A percentile compares a stretch with the other conserved stretches of the same genome.
phyloP scores from a whole-genome alignment of 176 grass and related monocot species.

The Tuctoria greenei region DNA sequence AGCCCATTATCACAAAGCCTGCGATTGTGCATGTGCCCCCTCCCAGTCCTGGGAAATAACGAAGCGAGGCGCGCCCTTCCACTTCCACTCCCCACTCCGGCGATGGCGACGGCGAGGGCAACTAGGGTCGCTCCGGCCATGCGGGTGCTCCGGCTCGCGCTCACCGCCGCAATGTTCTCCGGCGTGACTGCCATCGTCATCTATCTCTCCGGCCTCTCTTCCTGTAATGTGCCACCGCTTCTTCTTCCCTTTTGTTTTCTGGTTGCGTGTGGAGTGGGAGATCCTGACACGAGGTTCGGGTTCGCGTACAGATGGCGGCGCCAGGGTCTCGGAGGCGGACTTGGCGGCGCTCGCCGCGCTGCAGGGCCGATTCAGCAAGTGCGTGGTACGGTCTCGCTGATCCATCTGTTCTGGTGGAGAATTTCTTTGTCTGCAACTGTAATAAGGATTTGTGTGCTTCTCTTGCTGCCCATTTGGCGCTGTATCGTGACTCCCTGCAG shows the following conservation, averaged over 20 bases:
- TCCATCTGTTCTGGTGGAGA: background rate
- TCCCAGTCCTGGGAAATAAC: background rate
- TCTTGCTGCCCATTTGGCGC: background rate
- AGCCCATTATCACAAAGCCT: background rate
- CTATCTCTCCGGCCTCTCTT: slow-evolving; percentile 78
- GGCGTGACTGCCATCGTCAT: slow-evolving; percentile 65
- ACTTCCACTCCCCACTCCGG: background rate
- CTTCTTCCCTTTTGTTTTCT: background rate
- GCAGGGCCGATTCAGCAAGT: slow-evolving; percentile 70
- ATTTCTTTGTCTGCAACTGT: background rate
- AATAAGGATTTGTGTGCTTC: background rate
- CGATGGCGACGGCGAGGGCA: slow-evolving; percentile 16
- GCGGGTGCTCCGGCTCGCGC: slow-evolving; percentile 65
- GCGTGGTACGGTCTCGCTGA: slow-evolving; percentile 66
- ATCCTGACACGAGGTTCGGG: slow-evolving; percentile 18
- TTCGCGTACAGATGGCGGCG: slow-evolving; percentile 49
- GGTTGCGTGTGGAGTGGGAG: slow-evolving; percentile 1
- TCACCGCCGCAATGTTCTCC: slow-evolving; percentile 58
- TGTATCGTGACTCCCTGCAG: background rate
- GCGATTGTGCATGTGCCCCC: slow-evolving; percentile 10
- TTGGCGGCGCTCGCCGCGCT: slow-evolving; percentile 56
- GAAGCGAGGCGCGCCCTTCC: background rate
- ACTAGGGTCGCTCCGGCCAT: slow-evolving; percentile 33
- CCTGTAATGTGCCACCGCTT: slow-evolving; percentile 34
- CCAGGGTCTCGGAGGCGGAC: slow-evolving; percentile 56